phyloP scores from a whole-genome alignment of 83 land plant species.

The Picea engelmannii region DNA sequence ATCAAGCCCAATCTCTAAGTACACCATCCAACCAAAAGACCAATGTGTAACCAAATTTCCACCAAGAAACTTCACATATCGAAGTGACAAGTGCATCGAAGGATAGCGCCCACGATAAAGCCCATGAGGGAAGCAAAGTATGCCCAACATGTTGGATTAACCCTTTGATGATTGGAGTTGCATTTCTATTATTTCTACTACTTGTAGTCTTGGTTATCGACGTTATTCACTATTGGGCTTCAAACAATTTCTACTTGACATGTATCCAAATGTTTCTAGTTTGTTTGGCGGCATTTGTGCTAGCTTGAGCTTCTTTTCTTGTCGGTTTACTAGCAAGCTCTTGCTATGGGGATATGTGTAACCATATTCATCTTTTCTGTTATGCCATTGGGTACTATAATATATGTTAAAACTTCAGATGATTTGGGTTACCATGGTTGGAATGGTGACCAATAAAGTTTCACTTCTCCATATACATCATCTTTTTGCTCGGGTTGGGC shows the following conservation, averaged over 20 bases:
- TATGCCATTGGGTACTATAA: constrained; percentile 76
- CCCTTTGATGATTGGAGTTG: constrained; percentile 52
- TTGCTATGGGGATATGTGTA: constrained; percentile 59
- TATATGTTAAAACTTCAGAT: constrained; percentile 85
- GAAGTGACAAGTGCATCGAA: no score
- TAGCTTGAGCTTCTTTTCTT: constrained; percentile 93
- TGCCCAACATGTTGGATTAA: no score
- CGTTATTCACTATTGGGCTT: constrained; percentile 96
- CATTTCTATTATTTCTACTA: constrained; percentile 86
- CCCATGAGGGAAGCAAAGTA: no score
- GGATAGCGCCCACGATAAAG: no score
- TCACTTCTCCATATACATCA: constrained; percentile 83
- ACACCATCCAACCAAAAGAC: no score
- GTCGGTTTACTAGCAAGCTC: constrained; percentile 83
- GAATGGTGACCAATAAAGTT: constrained; percentile 43
- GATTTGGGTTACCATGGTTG: constrained; percentile 72
- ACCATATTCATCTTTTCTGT: constrained; percentile 60
- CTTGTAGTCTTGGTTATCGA: constrained; percentile 80
- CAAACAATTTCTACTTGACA: constrained; percentile 96
- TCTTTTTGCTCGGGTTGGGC: constrained; percentile 95
- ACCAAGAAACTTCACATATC: no score
- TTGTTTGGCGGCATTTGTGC: constrained; percentile 81
- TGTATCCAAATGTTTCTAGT: constrained; percentile 83
- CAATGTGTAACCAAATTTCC: no score
- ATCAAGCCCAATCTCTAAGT: no score